These are phyloP conservation scores for Cladophialophora exuberans DNA, from an alignment of 2,329 filamentous ascomycete species.

Conservation along the genomic window DNA sequence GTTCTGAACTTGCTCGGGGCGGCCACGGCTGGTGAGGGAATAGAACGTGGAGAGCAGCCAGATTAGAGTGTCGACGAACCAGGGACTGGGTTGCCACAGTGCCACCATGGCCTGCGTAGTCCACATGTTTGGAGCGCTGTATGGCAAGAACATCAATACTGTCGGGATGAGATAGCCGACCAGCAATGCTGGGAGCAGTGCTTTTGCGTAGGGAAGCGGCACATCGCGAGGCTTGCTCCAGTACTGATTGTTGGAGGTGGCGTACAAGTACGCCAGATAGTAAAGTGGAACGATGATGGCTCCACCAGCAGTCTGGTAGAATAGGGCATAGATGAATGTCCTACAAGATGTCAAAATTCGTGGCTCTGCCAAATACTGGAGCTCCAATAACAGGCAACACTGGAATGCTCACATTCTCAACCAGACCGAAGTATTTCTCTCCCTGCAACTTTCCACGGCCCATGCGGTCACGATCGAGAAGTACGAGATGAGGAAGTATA, in stretches of 20 bases:
- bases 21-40: background rate
- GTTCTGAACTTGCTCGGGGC: background rate
- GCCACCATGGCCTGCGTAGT: slow-evolving; percentile 31
- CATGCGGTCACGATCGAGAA: slow-evolving; percentile 21
- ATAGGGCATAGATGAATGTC: slow-evolving; percentile 21
- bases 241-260: slow-evolving; percentile 22
- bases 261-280: slow-evolving; percentile 31
- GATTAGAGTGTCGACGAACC: slow-evolving; percentile 30
- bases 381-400: background rate
- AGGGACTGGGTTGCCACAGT: slow-evolving; percentile 34
- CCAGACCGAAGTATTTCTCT: slow-evolving; percentile 15
- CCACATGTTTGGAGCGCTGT: slow-evolving; percentile 17
- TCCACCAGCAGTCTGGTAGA: slow-evolving; percentile 28
- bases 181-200: slow-evolving; percentile 33
- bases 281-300: slow-evolving; percentile 35
- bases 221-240: slow-evolving; percentile 25
- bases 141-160: slow-evolving; percentile 33
- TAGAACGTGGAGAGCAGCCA: slow-evolving; percentile 21
- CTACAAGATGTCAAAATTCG: slow-evolving; percentile 4
- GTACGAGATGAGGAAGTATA: slow-evolving; percentile 28
- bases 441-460: slow-evolving; percentile 23
- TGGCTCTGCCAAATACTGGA: too few relatives aligned
- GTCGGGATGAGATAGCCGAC: slow-evolving; percentile 35
- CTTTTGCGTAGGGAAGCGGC: slow-evolving; percentile 29
- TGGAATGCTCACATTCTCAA: slow-evolving; percentile 22